phyloP scores from a whole-genome alignment of 2,329 filamentous ascomycete genomes.

The Ascochyta fabae region DNA sequence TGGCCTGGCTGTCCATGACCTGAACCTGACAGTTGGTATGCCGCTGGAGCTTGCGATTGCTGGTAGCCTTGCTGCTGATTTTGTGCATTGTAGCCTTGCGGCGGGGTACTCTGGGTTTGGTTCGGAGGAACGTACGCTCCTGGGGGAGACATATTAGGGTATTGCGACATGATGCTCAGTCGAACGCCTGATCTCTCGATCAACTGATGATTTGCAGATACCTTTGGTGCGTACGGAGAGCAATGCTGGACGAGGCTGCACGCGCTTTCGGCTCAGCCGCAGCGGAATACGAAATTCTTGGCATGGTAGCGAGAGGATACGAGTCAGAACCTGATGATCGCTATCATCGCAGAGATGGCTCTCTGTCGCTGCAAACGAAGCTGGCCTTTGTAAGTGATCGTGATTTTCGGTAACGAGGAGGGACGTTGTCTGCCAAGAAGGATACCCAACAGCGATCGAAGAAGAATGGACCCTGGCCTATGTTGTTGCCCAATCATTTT shows the following conservation, averaged over 20 bases:
- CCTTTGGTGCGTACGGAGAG: neutral
- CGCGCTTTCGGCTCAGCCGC: slow-evolving; percentile 15
- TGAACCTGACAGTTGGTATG: slow-evolving; percentile 27
- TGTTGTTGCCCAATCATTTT: slow-evolving; percentile 9
- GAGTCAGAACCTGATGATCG: neutral
- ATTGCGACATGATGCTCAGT: slow-evolving; percentile 39
- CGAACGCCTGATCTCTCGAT: neutral
- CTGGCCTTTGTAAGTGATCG: neutral
- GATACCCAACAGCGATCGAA: slow-evolving; percentile 6
- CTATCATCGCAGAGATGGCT: neutral
- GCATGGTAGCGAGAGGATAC: slow-evolving; percentile 10
- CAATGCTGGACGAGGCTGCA: slow-evolving; percentile 9
- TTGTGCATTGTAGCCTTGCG: slow-evolving; percentile 27
- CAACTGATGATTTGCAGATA: neutral
- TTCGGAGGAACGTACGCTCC: slow-evolving; percentile 38
- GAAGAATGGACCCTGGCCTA: slow-evolving; percentile 8
- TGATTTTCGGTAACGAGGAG: neutral
- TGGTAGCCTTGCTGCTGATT: slow-evolving; percentile 31
- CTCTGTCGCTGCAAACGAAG: neutral
- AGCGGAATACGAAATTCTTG: slow-evolving; percentile 16
- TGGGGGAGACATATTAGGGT: slow-evolving; percentile 36
- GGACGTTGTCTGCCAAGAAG: neutral
- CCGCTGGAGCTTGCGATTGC: slow-evolving; percentile 20
- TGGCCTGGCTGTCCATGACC: slow-evolving; percentile 22
- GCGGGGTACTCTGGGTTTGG: slow-evolving; percentile 21